Conservation (phyloP, 805 yeast genomes). For the Cyberlindnera xylosilytica region DNA sequence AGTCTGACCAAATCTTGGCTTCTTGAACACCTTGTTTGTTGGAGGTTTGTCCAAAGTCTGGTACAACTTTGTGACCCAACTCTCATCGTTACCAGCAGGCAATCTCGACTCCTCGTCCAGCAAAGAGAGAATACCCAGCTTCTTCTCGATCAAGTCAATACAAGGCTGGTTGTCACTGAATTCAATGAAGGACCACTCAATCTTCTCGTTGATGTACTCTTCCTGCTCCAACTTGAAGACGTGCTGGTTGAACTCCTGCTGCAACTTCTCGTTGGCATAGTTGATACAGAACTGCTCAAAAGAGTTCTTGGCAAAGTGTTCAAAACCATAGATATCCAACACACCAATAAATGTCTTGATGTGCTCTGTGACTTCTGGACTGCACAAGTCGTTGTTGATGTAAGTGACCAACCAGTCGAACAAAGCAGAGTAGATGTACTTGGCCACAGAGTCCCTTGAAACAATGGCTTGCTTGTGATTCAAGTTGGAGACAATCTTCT, state of each 20-base stretch:
- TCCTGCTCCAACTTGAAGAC: slow-evolving; percentile 97
- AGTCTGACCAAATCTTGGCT: slow-evolving; percentile 91
- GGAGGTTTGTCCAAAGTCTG: slow-evolving; percentile 80
- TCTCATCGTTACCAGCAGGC: slow-evolving; percentile 90
- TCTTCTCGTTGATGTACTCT: slow-evolving; percentile 86
- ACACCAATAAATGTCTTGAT: slow-evolving; percentile 87
- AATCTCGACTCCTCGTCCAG: slow-evolving; percentile 94
- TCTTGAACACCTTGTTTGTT: slow-evolving; percentile 72
- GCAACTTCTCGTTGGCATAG: slow-evolving; percentile 94
- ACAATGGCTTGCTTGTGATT: slow-evolving; percentile 82
- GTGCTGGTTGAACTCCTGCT: slow-evolving; percentile 96
- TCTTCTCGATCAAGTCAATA: slow-evolving; percentile 85
- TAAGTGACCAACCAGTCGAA: slow-evolving; percentile 93
- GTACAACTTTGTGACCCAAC: slow-evolving; percentile 89
- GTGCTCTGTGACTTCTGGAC: slow-evolving; percentile 58
- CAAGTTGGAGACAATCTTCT: slow-evolving; percentile 82
- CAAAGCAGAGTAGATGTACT: slow-evolving; percentile 85
- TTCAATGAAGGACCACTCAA: slow-evolving; percentile 95
- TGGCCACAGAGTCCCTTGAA: slow-evolving; percentile 96
- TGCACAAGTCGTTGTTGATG: slow-evolving; percentile 78
- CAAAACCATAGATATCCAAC: slow-evolving; percentile 95
- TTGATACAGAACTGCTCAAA: slow-evolving; percentile 97
- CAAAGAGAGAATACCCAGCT: slow-evolving; percentile 80
- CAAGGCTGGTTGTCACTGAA: slow-evolving; percentile 97
- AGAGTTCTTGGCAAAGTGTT: slow-evolving; percentile 90